A percentile compares a stretch with the other conserved stretches of the same genome.
These are phyloP conservation scores for Musa balbisiana DNA, from an alignment of 202 grass and related monocot species.

Conservation along the genomic window DNA sequence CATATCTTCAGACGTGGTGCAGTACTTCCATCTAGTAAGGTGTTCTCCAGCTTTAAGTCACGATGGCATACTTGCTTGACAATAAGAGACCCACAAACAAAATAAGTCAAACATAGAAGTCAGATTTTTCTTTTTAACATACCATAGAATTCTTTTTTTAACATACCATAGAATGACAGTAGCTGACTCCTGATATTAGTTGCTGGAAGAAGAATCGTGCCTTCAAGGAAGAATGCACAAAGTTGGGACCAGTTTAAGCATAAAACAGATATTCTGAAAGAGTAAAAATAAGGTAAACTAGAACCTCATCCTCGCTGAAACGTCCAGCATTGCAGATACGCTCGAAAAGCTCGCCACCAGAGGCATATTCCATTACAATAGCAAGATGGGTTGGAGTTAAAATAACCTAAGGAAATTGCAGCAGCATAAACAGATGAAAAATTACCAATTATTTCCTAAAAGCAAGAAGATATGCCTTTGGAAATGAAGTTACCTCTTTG, in stretches of 20 bases:
- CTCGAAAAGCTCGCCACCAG: conserved; percentile 92
- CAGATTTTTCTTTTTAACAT: conserved; percentile 10
- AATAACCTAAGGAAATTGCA: conserved; percentile 60
- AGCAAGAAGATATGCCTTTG: conserved; percentile 1
- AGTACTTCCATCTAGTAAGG: conserved; percentile 9
- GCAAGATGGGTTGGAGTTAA: conserved; percentile 96
- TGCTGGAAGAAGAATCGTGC: conserved; percentile 95
- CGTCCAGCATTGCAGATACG: conserved; percentile 86
- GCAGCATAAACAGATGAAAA: conserved; percentile 1
- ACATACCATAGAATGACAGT: conserved; percentile 85
- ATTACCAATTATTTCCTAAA: not conserved
- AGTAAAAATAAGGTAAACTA: conserved; percentile 13
- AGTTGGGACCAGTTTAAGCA: not conserved
- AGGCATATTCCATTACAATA: conserved; percentile 99
- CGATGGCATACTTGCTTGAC: conserved; percentile 99
- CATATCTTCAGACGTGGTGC: conserved; percentile 11
- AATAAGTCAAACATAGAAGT: conserved; percentile 12
- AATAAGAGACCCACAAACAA: conserved; percentile 2
- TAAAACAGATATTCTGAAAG: conserved; percentile 11
- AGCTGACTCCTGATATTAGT: conserved; percentile 81
- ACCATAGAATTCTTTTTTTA: not conserved
- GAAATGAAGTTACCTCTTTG: conserved; percentile 63
- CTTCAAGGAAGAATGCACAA: conserved; percentile 34
- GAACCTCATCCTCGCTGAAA: conserved; percentile 93
- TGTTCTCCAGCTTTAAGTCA: conserved; percentile 39